Evolutionary conservation across 2,329 filamentous ascomycete species (phyloP), one percentile per base, ranked within the genome.

Genomic region (Epichloe elymi): DNA sequence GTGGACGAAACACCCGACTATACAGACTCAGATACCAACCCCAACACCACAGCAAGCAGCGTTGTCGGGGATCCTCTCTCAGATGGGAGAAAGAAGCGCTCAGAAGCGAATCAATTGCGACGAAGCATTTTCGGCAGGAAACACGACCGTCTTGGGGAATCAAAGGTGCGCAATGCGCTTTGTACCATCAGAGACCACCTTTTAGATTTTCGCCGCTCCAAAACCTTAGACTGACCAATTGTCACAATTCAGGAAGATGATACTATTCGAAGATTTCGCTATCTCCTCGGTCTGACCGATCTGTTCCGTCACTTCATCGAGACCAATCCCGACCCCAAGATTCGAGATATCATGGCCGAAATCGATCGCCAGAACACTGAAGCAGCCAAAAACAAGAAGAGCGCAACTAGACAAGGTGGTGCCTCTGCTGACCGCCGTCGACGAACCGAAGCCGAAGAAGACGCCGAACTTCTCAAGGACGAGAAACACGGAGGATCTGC

Each of bases 261-360:
- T 63, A 94, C 88, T 0, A 88, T 97, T 63, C 82, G 91, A 59
- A 79, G 93, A 65, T 98, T 98, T 66, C 84, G 89, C 56, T 98
- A 98, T 66, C 79, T 98, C 1, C 79, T 98, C 14, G 94, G 94
- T 26, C 75, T 98, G 49, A 98, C 93, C 15, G 93, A 98, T 63
- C 76, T 98, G 19, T 98, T 98, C 73, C 88, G 94, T 57, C 93
- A 98, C 70, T 98, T 98, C 68, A 98, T 98, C 70, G 90, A 97
- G 64, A 88, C 89, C 8, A 98, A 96, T 63, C 91, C 90, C 5
- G 90, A 98, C 63, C 91, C 93, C 15, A 88, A 87, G 60, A 93
- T 97, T 62, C 87, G 91, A 60, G 87, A 95, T 53, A 88, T 96
- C 59, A 93, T 97, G 78, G 78, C 80, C 48, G 88, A 96, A 68